Conservation (phyloP, 805 yeast species). For the Hanseniaspora singularis region DNA sequence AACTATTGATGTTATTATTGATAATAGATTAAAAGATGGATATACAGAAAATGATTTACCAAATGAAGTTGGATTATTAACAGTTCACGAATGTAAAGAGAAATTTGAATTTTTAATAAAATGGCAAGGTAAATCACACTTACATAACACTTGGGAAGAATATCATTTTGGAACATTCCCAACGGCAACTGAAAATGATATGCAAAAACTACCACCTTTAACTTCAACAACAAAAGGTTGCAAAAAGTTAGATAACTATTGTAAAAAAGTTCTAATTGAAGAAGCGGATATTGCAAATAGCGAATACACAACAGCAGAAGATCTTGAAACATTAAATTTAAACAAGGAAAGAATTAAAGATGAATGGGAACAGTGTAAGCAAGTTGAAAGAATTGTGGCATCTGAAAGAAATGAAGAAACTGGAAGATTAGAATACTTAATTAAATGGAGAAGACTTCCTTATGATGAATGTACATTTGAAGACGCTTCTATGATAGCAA, state of each 20-base stretch:
- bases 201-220: slow-evolving; percentile 10
- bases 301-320: slow-evolving; percentile 77
- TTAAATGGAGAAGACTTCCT: slow-evolving; percentile 86
- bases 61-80: slow-evolving; percentile 21
- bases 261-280: slow-evolving; percentile 57
- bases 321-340: slow-evolving; percentile 83
- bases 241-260: slow-evolving; percentile 81
- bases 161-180: slow-evolving; percentile 30
- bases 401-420: slow-evolving; percentile 56
- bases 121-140: slow-evolving; percentile 79
- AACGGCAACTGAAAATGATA: slow-evolving; percentile 16
- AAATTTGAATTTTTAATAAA: slow-evolving; percentile 57
- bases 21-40: slow-evolving; percentile 20
- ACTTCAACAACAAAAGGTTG: slow-evolving; percentile 46
- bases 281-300: slow-evolving; percentile 72
- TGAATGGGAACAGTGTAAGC: slow-evolving; percentile 68
- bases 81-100: slow-evolving; percentile 42
- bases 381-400: slow-evolving; percentile 82
- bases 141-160: slow-evolving; percentile 90
- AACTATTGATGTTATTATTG: slow-evolving; percentile 3
- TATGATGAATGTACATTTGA: slow-evolving; percentile 98
- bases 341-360: slow-evolving; percentile 78
- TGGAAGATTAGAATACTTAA: slow-evolving; percentile 64
- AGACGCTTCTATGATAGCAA: slow-evolving; percentile 74
- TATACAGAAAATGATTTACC: slow-evolving; percentile 27